Conservation (phyloP, 257 asterid species). For the Petunia axillaris region DNA sequence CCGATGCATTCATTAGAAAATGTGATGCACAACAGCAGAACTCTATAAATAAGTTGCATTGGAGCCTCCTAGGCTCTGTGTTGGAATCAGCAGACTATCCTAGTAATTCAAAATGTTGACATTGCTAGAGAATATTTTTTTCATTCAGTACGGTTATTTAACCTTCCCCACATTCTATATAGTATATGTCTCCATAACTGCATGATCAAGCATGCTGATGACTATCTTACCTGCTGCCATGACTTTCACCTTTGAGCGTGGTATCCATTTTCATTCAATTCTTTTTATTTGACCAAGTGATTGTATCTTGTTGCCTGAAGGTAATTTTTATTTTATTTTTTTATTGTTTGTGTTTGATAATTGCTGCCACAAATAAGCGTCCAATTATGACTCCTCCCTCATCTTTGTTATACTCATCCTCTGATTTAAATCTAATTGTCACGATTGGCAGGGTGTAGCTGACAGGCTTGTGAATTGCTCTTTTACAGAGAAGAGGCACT, state of each 20-base stretch:
- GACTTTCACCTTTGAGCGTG: background rate
- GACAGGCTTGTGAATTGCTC: background rate
- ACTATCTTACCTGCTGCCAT: background rate
- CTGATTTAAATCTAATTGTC: background rate
- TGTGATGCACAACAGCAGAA: background rate
- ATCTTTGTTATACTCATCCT: background rate
- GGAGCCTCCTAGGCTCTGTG: background rate
- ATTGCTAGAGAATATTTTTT: background rate
- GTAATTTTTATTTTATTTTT: background rate
- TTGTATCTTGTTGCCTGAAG: background rate
- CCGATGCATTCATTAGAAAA: background rate
- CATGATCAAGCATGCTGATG: background rate
- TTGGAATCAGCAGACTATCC: background rate
- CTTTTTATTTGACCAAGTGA: background rate
- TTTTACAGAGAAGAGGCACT: background rate
- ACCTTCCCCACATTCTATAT: background rate
- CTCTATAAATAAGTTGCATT: background rate
- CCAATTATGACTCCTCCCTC: background rate
- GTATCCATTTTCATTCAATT: background rate
- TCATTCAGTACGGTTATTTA: background rate
- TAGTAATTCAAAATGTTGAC: background rate
- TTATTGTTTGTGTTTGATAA: background rate
- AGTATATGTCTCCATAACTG: background rate
- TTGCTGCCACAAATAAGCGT: background rate
- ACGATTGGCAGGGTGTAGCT: slow-evolving; percentile 18